Evolutionary conservation across 2,329 filamentous ascomycete genomes (phyloP).

Genomic region (Aspergillus novofumigatus): DNA sequence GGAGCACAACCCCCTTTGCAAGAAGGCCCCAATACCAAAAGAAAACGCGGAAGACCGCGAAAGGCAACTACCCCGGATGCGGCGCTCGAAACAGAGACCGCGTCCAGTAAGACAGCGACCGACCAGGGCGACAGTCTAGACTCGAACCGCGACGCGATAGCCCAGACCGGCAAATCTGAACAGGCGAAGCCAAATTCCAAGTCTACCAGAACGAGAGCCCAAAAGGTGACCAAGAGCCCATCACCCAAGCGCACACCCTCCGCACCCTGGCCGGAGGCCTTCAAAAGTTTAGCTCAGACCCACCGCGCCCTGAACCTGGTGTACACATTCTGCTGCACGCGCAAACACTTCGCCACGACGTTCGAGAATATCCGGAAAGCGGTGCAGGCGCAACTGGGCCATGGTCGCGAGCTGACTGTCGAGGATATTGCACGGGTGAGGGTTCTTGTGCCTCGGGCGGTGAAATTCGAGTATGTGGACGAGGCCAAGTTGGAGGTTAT

Average conservation of each 20-base stretch:
- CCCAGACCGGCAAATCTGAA: not conserved
- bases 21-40: not conserved
- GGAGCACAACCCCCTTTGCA: not conserved
- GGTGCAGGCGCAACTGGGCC: conserved; percentile 76
- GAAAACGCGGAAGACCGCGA: conserved; percentile 3
- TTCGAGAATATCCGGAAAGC: conserved; percentile 82
- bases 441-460: conserved; percentile 68
- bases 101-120: no score
- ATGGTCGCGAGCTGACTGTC: conserved; percentile 56
- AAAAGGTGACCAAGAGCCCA: conserved; percentile 2
- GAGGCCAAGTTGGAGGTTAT: conserved; percentile 79
- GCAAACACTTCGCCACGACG: conserved; percentile 87
- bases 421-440: conserved; percentile 81
- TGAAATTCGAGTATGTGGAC: conserved; percentile 83
- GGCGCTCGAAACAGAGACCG: no score
- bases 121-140: not conserved
- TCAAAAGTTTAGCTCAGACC: conserved; percentile 68
- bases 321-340: conserved; percentile 89
- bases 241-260: conserved; percentile 24
- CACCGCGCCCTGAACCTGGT: conserved; percentile 87
- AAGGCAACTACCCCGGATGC: no score
- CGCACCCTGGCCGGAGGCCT: conserved; percentile 68
- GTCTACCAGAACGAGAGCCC: conserved; percentile 2
- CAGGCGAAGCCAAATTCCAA: conserved; percentile 2
- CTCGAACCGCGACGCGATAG: no score